Percentiles rank a stretch among this genome's conserved stretches.
Evolutionary conservation across 2,329 filamentous ascomycete genomes (phyloP).

Genomic region (Penicillium sp.): DNA sequence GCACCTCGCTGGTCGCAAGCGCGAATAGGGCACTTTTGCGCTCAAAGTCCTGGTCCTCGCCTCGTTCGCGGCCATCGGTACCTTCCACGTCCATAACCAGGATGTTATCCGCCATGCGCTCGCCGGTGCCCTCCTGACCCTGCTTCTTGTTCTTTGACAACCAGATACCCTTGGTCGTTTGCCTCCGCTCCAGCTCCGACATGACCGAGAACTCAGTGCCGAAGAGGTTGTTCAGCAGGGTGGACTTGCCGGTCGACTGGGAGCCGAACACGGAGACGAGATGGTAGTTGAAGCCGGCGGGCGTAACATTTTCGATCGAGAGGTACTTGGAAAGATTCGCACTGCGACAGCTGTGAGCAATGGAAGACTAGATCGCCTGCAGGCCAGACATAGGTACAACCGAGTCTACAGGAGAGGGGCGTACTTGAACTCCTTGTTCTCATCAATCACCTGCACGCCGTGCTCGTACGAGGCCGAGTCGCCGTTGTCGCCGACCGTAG

Average conservation of each 20-base stretch:
- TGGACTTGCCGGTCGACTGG: constrained; percentile 97
- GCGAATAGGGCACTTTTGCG: constrained; percentile 96
- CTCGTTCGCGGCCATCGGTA: constrained; percentile 90
- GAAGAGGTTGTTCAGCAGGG: constrained; percentile 91
- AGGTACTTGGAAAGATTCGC: constrained; percentile 77
- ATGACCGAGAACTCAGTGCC: constrained; percentile 96
- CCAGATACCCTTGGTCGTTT: constrained; percentile 99
- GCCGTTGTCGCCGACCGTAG: constrained; percentile 38
- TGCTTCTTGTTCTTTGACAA: constrained; percentile 89
- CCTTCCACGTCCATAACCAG: constrained; percentile 99
- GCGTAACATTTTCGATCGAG: constrained; percentile 69
- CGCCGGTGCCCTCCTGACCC: constrained; percentile 34
- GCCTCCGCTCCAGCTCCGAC: constrained; percentile 86
- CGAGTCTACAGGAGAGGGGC: constrained; percentile 27
- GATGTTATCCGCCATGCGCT: constrained; percentile 90
- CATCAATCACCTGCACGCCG: constrained; percentile 95
- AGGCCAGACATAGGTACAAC: neutral
- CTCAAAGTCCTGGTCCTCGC: constrained; percentile 98
- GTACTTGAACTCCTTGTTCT: constrained; percentile 95
- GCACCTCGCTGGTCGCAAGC: constrained; percentile 91
- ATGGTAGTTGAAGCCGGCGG: constrained; percentile 97
- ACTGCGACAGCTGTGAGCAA: constrained; percentile 45
- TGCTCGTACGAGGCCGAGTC: constrained; percentile 63
- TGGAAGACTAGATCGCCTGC: neutral
- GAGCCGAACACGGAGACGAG: constrained; percentile 98